These are phyloP conservation scores for Terana coerulea DNA, from an alignment of 768 basidiomycete genomes.

Conservation along the genomic window DNA sequence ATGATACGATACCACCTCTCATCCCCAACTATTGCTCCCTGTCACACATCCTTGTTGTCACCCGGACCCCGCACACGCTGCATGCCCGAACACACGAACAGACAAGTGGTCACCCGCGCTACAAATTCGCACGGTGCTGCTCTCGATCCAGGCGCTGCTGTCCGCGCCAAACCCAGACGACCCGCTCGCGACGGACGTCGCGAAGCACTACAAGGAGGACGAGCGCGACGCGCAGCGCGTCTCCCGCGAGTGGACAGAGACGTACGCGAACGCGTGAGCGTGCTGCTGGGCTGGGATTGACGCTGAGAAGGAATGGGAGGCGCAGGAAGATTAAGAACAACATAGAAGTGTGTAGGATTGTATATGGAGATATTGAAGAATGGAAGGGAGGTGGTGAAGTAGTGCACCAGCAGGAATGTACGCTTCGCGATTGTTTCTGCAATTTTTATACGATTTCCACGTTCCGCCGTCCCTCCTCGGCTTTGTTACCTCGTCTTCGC, in stretches of 20 bases:
- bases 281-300: not conserved
- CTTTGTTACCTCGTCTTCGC: no score
- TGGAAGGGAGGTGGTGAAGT: no score
- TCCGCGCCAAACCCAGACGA: conserved; percentile 97
- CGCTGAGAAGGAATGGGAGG: no score
- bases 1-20: no score
- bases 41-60: not conserved
- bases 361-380: no score
- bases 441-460: no score
- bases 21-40: no score
- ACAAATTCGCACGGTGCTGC: conserved; percentile 95
- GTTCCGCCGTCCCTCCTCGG: no score
- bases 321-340: no score
- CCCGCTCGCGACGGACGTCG: conserved; percentile 90
- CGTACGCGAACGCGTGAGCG: conserved; percentile 53
- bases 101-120: conserved; percentile 99
- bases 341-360: no score
- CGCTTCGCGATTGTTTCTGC: no score
- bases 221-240: conserved; percentile 91
- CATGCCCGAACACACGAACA: conserved; percentile 24
- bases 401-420: no score
- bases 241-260: conserved; percentile 93
- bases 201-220: conserved; percentile 98
- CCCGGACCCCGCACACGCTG: not conserved
- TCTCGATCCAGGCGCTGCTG: conserved; percentile 95